Evolutionary conservation across 148 eudicot genomes (phyloP).

Genomic region (Vaccinium myrtillus): DNA sequence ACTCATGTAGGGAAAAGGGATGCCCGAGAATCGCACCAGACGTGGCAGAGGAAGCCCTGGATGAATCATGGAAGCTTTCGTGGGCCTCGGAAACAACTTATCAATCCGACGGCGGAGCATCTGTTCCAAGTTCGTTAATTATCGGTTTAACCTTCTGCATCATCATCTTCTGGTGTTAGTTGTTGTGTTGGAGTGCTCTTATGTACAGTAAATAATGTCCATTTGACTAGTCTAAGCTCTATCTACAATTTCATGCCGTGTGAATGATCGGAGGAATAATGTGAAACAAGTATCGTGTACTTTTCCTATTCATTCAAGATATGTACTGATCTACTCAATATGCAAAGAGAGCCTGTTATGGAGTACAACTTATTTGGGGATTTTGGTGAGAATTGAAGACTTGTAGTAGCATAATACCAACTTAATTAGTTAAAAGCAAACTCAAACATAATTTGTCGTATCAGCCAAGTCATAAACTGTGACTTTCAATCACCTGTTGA

Average conservation of each 20-base stretch:
- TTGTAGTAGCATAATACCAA: not conserved
- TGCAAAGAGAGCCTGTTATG: not conserved
- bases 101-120: conserved; percentile 24
- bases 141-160: conserved; percentile 14
- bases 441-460: not conserved
- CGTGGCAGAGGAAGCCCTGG: conserved; percentile 31
- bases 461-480: not conserved
- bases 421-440: not conserved
- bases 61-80: conserved; percentile 37
- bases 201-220: not conserved
- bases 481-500: not conserved
- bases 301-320: not conserved
- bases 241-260: not conserved
- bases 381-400: not conserved
- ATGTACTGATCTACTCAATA: not conserved
- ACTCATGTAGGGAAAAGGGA: not conserved
- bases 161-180: not conserved
- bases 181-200: not conserved
- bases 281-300: not conserved
- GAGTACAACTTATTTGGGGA: not conserved
- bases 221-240: not conserved
- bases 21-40: not conserved
- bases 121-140: conserved; percentile 18
- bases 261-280: not conserved
- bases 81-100: conserved; percentile 24